Percentiles rank a stretch among this genome's conserved stretches.
phyloP scores from a whole-genome alignment of 2,329 filamentous ascomycete species.

The Teratosphaeria viscida region DNA sequence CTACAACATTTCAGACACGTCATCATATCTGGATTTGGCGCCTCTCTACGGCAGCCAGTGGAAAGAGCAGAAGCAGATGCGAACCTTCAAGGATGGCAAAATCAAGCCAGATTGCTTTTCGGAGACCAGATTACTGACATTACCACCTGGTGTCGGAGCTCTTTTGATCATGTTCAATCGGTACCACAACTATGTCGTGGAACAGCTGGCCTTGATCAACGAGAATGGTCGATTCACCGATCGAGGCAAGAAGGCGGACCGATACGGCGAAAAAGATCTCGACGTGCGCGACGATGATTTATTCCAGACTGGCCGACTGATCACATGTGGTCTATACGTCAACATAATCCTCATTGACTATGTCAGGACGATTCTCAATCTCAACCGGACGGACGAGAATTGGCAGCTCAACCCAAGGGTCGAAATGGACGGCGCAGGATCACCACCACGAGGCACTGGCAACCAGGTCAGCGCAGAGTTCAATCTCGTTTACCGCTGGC shows the following conservation, averaged over 20 bases:
- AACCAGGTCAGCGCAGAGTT: constrained; percentile 45
- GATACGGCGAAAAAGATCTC: constrained; percentile 22
- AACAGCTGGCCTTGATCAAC: constrained; percentile 74
- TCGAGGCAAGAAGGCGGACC: constrained; percentile 34
- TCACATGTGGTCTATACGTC: constrained; percentile 44
- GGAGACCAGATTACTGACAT: constrained; percentile 53
- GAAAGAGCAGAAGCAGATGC: constrained; percentile 54
- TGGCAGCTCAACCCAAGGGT: constrained; percentile 36
- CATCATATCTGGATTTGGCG: constrained; percentile 63
- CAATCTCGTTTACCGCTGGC: constrained; percentile 45
- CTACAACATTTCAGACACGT: constrained; percentile 54
- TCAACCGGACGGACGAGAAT: constrained; percentile 32
- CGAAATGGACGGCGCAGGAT: constrained; percentile 28
- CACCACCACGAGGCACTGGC: constrained; percentile 33
- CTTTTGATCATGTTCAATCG: constrained; percentile 57
- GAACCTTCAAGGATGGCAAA: constrained; percentile 55
- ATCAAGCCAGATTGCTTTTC: constrained; percentile 62
- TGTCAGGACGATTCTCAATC: constrained; percentile 43
- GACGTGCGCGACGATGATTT: constrained; percentile 37
- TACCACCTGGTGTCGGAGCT: constrained; percentile 58
- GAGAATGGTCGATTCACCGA: constrained; percentile 68
- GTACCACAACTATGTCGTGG: constrained; percentile 80
- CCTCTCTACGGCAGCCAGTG: constrained; percentile 64
- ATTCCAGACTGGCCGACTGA: constrained; percentile 42
- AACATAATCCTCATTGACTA: constrained; percentile 46